Base-by-base conservation (phyloP, 768 basidiomycete species). In the Lactarius sp. region DNA sequence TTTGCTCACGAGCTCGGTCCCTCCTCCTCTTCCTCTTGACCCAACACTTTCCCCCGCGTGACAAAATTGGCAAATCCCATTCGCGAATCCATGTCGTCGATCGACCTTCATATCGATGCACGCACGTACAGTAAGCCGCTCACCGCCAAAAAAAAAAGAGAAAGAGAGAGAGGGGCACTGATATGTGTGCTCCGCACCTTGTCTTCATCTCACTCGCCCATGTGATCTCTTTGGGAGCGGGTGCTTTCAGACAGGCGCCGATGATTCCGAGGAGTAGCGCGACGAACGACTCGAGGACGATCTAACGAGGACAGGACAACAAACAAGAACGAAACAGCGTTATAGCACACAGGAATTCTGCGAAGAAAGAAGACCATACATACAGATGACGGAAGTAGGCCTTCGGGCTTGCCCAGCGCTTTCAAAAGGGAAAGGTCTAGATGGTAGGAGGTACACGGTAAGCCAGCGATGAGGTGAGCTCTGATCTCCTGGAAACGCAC, bases 191-290 rank as follows among this genome's bases (percentile, higher is more conserved):
- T 18, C 74, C 84, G 68, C 69, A 92, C 92, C 86, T 81, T 71
- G 82, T 86, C 69, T 81, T 82, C 92, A 94, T 94, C 75, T 95
- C 92, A 69, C 88, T 91, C 18, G 90, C 83, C 92, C 91, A 94
- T 39, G 88, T 87, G 63, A 93, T 90, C 69, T 92, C 89, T 68
- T 87, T 90, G 39, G 93, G 75, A 37, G 78, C 72, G 1, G 90
- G 83, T 7, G 87, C 80, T 67, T 82, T 86, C 63, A 90, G 69
- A n/a, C 84, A 83, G 37, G 89, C 88, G 7, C 90, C 92, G 3
- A 92, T 62, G 20, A 83, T 85, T 22, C 90, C 90, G 10, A 88
- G 64, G n/a, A 85, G 68, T 20, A 92, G 77, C 1, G 85, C 82
- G 57, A 84, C 50, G 27, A 90, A 69, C 12, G 85, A 81, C 73